Conservation (phyloP, 371 early-diverging fungal genomes). For the Mucor irregularis region DNA sequence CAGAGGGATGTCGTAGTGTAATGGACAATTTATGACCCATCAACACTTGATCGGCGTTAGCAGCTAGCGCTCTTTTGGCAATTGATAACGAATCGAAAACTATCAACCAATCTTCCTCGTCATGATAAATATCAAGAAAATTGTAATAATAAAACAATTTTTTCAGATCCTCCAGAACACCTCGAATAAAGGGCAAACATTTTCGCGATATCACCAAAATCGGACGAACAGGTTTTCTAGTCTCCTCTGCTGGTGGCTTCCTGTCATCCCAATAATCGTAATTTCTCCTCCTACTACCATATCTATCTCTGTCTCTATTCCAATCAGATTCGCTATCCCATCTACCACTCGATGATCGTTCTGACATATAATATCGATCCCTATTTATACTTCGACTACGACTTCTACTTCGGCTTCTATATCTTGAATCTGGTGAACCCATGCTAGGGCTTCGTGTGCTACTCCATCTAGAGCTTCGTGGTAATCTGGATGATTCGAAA, state of each 20-base stretch:
- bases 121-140: slow-evolving; percentile 50
- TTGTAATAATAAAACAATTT: slow-evolving; percentile 40
- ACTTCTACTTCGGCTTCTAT: slow-evolving; percentile 33
- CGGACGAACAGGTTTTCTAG: slow-evolving; percentile 22
- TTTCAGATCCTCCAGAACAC: slow-evolving; percentile 48
- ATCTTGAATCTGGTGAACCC: slow-evolving; percentile 33
- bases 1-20: slow-evolving; percentile 34
- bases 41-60: slow-evolving; percentile 41
- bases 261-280: slow-evolving; percentile 27
- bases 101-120: slow-evolving; percentile 61
- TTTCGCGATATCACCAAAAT: slow-evolving; percentile 55
- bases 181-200: slow-evolving; percentile 54
- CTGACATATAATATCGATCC: slow-evolving; percentile 13
- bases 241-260: neutral
- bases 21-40: slow-evolving; percentile 50
- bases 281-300: slow-evolving; percentile 13
- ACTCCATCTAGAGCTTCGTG: slow-evolving; percentile 34
- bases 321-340: slow-evolving; percentile 10
- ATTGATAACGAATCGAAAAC: slow-evolving; percentile 56
- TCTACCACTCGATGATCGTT: slow-evolving; percentile 6
- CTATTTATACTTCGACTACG: slow-evolving; percentile 33
- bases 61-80: slow-evolving; percentile 51
- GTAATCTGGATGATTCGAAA: no score
- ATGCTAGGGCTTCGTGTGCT: slow-evolving; percentile 42
- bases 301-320: slow-evolving; percentile 3